Base-by-base conservation (phyloP, 192 early-diverging fungal genomes). In the Gryganskiella cystojenkinii region DNA sequence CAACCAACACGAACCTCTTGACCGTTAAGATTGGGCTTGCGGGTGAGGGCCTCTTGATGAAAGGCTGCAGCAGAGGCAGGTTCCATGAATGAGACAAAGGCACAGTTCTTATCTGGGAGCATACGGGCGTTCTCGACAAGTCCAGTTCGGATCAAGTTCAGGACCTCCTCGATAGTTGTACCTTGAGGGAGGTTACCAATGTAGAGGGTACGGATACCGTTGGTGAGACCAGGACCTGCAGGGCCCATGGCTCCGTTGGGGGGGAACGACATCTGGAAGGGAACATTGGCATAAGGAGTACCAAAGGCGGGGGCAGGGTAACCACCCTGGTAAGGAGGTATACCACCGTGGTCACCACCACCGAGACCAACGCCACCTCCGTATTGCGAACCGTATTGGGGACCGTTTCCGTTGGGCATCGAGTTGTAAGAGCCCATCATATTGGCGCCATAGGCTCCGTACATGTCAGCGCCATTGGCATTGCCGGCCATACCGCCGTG, bases 51-150 rank as follows among this genome's bases (percentile, higher is more conserved):
- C 15, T 90, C 87, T 11, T 81, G 71, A 63, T 88, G 86, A 71
- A 94, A 92, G 22, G 83, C 65, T 9, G 72, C 68, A 10, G 95
- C 95, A 4, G 86, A 78, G 6, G 79, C 30, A 6, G 90, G 75
- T 40, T 95, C 90, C 37, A 95, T 55, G 73, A 96, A 96, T 11
- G 94, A 85, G 40, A 95, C 73, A 71, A 96, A 96, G 22, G 90
- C 87, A 53, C 94, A 95, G 61, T 86, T 91, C 61, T 94, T 94
- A 40, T 94, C 92, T 8, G 87, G 84, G 14, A 95, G 61, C 33
- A 92, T 83, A 54, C 91, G 90, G 44, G 91, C 82, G 33, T 80
- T 70, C 69, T 95, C 92, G 22, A 96, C 71, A 8, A 84, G 66
- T 15, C 95, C 95, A 35, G 83, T 82, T 42, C 86, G 89, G 35